Base-by-base conservation (phyloP, 106 monocot genomes). In the Cymbidium sinense region DNA sequence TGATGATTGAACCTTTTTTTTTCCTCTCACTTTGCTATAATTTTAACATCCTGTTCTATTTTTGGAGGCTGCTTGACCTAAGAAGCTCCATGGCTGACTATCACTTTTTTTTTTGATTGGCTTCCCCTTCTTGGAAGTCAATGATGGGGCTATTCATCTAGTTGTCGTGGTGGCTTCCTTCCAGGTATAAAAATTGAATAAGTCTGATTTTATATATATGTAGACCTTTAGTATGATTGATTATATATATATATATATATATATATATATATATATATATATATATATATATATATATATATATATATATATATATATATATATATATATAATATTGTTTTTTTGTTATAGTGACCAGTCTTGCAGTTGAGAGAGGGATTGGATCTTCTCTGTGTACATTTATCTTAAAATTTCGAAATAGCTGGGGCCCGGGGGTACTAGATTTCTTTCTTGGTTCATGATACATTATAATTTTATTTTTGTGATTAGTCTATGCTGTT, bases 201-300 rank as follows among this genome's bases (percentile, higher is more conserved):
- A 81, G 34, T 17, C 73, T 31, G 64, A 83, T 78, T 34, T n/a
- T n/a, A n/a, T n/a, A 64, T 37, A 73, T 29, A 47, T 47, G 35
- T 78, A 62, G 74, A 64, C 43, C 30, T 73, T 39, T 70, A 72
- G 71, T 83, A 83, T 83, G 55, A 65, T 73, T 83, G 58, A 61
- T 83, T 83, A 34, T 69, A n/a, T 3, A 25, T 13, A 69, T 69
- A 69, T 61, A 23, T 61, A 23, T 62, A 62, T 62, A 54, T 54
- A 52, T 51, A 51, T 3, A 25, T 13, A 69, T 69, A 69, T 61
- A 23, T 61, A 23, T 62, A 62, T 62, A 54, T 54, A 52, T 51
- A 51, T 3, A 25, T 13, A 69, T 69, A 69, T 61, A 23, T 61
- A 23, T 62, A 62, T 62, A 54, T 54, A 52, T 51, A 51, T 3